Evolutionary conservation across 2,329 filamentous ascomycete genomes (phyloP), one percentile per base, ranked within the genome.

Genomic region (Taxawa tesnikishii): DNA sequence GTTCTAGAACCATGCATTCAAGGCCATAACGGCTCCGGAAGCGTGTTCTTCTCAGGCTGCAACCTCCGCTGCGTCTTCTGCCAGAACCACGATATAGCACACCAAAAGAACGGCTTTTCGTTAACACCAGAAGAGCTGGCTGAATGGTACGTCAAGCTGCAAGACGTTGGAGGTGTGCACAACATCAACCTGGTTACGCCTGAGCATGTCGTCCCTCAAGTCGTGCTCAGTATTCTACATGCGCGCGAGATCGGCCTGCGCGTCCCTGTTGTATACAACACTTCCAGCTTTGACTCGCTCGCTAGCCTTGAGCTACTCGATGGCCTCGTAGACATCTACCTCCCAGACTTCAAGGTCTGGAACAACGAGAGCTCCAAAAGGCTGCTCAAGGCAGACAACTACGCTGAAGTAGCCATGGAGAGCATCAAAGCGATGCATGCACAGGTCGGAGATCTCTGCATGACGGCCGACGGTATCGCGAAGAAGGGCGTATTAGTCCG

Each of bases 291-390:
- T 48, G 83, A 92, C 55, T 83, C 77, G 1, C 59, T 79, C 1
- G 75, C 73, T 3, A 84, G 78, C 1, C 60, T 92, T 1, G 57
- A 73, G 37, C 62, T 90, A 6, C 68, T 92, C 44, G 76, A 90
- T 44, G 83, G 83, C 0, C 60, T 92, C 16, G 73, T 90, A 0
- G 83, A 90, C 50, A 84, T 92, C 27, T 92, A 90, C 50, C 62
- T 92, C n/a, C 79, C 83, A 0, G 83, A 92, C 50, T 90, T 90
- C 63, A 90, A 92, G 53, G 73, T 87, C 7, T 90, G 81, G 82
- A 70, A 70, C 16, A 54, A 65, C 2, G 60, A 54, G 14, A 78
- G 79, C 1, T 79, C 79, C 13, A 77, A 70, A 44, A 65, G 82
- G 8, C 59, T 90, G 17, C 65, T 90, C 21, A 92, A 92, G 51